Conservation (phyloP, 2,329 filamentous ascomycete species). For the Trichoderma atroviride region DNA sequence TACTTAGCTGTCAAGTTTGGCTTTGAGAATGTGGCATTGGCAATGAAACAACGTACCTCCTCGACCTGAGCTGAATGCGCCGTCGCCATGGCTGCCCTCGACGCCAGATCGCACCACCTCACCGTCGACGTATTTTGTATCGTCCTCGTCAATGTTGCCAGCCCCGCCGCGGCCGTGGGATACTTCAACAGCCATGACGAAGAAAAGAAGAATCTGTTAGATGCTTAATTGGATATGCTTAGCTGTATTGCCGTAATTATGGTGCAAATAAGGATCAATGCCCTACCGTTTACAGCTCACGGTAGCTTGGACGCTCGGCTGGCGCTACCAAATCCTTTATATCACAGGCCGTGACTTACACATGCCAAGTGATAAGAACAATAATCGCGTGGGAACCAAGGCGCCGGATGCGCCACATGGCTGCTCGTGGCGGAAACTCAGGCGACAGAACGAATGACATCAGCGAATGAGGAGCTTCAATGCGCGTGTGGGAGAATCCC, state of each 20-base stretch:
- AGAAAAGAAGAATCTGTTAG: too few species aligned
- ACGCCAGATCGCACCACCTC: constrained; percentile 60
- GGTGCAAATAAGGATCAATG: neutral
- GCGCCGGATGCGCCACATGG: constrained; percentile 29
- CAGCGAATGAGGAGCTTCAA: neutral
- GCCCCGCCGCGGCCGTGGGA: constrained; percentile 64
- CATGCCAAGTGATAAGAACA: constrained; percentile 17
- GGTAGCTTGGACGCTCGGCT: neutral
- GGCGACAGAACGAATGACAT: constrained; percentile 7
- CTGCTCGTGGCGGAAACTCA: constrained; percentile 20
- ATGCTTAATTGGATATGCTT: neutral
- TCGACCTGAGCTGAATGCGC: constrained; percentile 61
- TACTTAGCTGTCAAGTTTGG: neutral
- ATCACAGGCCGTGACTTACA: neutral
- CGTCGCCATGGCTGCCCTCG: constrained; percentile 59
- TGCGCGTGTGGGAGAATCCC: neutral
- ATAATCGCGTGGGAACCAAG: neutral
- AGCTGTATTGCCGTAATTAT: neutral
- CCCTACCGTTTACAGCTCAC: neutral
- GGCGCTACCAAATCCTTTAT: constrained; percentile 22
- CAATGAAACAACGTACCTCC: constrained; percentile 51
- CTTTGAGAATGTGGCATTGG: neutral
- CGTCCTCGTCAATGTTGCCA: constrained; percentile 62
- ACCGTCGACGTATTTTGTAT: constrained; percentile 63
- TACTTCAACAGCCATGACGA: constrained; percentile 48